phyloP scores from a whole-genome alignment of 345 rosid species.

The Populus tremula region DNA sequence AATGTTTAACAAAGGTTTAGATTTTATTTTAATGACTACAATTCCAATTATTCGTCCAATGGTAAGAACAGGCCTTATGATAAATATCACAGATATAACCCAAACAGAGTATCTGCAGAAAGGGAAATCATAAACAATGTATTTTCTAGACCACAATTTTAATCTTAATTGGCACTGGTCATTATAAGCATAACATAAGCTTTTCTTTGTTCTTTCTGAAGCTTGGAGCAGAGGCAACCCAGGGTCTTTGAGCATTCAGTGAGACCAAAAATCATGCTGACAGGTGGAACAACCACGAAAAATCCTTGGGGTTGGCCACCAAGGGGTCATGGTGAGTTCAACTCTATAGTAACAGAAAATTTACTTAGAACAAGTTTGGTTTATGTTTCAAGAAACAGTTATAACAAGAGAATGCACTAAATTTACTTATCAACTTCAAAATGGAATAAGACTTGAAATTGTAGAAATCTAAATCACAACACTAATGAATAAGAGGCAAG shows the following conservation, averaged over 20 bases:
- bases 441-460: neutral
- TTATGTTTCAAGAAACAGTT: neutral
- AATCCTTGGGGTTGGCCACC: neutral
- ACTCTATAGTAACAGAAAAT: neutral
- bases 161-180: constrained; percentile 2
- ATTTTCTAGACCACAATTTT: constrained; percentile 1
- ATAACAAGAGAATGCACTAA: neutral
- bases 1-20: neutral
- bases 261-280: neutral
- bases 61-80: neutral
- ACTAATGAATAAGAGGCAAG: neutral
- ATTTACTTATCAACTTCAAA: neutral
- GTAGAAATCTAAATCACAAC: neutral
- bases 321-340: neutral
- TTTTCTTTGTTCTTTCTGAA: neutral
- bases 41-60: neutral
- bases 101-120: neutral
- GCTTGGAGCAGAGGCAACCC: neutral
- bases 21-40: constrained; percentile 8
- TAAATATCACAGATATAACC: neutral
- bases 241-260: neutral
- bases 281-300: neutral
- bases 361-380: neutral
- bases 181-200: neutral
- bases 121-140: neutral